Percentiles rank a stretch among this genome's conserved stretches.
These are phyloP conservation scores for Asclepias syriaca DNA, from an alignment of 257 asterid genomes.

Conservation along the genomic window DNA sequence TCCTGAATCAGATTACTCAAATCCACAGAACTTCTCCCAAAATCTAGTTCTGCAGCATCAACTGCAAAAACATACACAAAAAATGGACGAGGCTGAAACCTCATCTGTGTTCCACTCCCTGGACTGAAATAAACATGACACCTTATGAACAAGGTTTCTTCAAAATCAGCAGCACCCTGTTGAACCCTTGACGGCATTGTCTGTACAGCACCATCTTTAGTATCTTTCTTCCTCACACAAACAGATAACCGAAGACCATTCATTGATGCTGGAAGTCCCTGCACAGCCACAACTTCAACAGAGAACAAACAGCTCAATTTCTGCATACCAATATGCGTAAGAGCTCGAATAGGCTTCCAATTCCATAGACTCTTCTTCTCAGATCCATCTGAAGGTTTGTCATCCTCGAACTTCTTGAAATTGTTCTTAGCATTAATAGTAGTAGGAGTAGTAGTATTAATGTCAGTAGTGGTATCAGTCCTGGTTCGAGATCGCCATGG, in stretches of 20 bases:
- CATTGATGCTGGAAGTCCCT: slow-evolving; percentile 73
- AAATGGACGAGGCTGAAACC: slow-evolving; percentile 82
- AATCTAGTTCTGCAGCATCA: slow-evolving; percentile 76
- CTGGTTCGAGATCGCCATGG: slow-evolving; percentile 71
- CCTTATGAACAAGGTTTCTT: slow-evolving; percentile 75
- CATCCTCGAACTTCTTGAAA: slow-evolving; percentile 31
- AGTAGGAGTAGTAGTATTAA: too few species aligned
- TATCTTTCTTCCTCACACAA: slow-evolving; percentile 76
- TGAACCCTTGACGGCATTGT: slow-evolving; percentile 90
- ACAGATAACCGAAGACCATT: slow-evolving; percentile 80
- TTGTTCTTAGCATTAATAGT: background rate
- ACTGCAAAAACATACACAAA: slow-evolving; percentile 59
- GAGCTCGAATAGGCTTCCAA: slow-evolving; percentile 88
- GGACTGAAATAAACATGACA: slow-evolving; percentile 77
- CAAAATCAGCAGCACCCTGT: slow-evolving; percentile 82
- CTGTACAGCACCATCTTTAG: slow-evolving; percentile 65
- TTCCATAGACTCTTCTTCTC: slow-evolving; percentile 75
- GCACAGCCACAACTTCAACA: slow-evolving; percentile 65
- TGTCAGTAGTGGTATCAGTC: background rate
- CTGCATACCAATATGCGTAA: slow-evolving; percentile 73
- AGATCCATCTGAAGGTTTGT: slow-evolving; percentile 4
- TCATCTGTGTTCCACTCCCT: slow-evolving; percentile 40
- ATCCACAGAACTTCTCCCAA: slow-evolving; percentile 65
- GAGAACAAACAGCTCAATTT: slow-evolving; percentile 84
- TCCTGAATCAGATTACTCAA: slow-evolving; percentile 61